Evolutionary conservation across 2,329 filamentous ascomycete genomes (phyloP).

Genomic region (Passalora sequoiae): DNA sequence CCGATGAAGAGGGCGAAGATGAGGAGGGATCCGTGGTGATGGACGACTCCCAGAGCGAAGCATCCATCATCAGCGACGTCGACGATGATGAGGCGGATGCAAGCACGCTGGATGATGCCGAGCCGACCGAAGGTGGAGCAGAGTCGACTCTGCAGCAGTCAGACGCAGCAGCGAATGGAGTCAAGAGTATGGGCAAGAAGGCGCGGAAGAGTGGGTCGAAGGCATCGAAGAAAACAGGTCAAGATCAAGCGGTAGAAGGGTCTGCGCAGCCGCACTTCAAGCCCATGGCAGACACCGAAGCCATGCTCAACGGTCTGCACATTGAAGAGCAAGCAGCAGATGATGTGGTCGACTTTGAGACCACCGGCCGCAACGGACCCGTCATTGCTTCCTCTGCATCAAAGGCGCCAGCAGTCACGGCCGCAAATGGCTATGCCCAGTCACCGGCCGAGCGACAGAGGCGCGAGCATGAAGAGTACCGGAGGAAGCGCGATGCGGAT

Average conservation of each 20-base stretch:
- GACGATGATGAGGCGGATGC: conserved; percentile 48
- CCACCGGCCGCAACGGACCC: conserved; percentile 38
- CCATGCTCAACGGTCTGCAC: conserved; percentile 57
- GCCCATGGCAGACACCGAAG: conserved; percentile 52
- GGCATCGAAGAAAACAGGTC: conserved; percentile 27
- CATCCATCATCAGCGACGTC: conserved; percentile 52
- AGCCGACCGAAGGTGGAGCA: conserved; percentile 22
- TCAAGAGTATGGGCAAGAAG: conserved; percentile 32
- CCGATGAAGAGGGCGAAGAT: conserved; percentile 67
- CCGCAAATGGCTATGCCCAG: conserved; percentile 27
- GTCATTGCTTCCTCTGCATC: conserved; percentile 25
- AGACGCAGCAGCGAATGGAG: conserved; percentile 19
- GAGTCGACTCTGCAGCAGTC: conserved; percentile 28
- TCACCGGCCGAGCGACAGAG: conserved; percentile 65
- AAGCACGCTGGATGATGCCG: conserved; percentile 23
- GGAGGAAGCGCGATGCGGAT: conserved; percentile 79
- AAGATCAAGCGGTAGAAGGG: conserved; percentile 28
- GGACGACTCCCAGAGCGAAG: conserved; percentile 61
- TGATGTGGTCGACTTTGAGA: conserved; percentile 49
- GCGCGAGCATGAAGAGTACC: conserved; percentile 86
- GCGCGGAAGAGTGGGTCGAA: conserved; percentile 29
- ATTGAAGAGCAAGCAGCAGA: conserved; percentile 39
- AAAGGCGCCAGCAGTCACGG: neutral
- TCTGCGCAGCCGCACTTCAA: conserved; percentile 32
- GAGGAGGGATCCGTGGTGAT: conserved; percentile 51